Evolutionary conservation across 2,329 filamentous ascomycete genomes (phyloP).

Genomic region (Scedosporium apiospermum): DNA sequence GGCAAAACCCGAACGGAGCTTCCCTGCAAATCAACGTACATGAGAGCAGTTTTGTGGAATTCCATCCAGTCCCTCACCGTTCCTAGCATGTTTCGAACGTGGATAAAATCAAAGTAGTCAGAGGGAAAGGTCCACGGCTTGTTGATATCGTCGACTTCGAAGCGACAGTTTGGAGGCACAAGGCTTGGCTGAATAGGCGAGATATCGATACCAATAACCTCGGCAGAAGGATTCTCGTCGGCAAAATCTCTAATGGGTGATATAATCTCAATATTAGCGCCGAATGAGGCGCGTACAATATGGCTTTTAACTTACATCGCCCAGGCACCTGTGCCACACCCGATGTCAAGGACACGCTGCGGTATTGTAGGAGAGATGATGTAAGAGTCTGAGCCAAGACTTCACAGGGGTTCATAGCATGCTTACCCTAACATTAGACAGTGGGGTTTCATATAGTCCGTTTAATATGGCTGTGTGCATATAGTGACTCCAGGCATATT

Average conservation of each 20-base stretch:
- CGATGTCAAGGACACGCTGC: conserved; percentile 43
- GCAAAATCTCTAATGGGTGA: conserved; percentile 26
- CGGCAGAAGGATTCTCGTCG: conserved; percentile 28
- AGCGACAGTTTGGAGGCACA: conserved; percentile 53
- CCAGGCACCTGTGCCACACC: conserved; percentile 54
- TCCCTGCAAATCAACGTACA: conserved; percentile 12
- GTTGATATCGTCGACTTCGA: conserved; percentile 57
- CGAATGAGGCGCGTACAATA: neutral
- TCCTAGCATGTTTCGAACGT: conserved; percentile 11
- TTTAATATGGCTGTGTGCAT: conserved; percentile 37
- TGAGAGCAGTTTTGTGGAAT: conserved; percentile 24
- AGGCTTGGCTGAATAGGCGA: conserved; percentile 49
- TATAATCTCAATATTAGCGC: neutral
- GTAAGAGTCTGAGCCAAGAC: conserved; percentile 2
- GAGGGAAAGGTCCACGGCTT: conserved; percentile 34
- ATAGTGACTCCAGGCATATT: conserved; percentile 27
- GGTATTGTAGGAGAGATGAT: neutral
- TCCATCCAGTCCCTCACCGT: conserved; percentile 21
- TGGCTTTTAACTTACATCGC: conserved; percentile 12
- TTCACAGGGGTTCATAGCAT: neutral
- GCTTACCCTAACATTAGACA: conserved; percentile 13
- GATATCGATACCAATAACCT: conserved; percentile 41
- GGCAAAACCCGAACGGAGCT: too few species aligned
- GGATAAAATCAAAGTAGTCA: conserved; percentile 24
- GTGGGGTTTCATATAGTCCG: conserved; percentile 35